These are phyloP conservation scores for Maudiozyma serrabonitensis DNA, from an alignment of 805 yeast species.

Conservation along the genomic window DNA sequence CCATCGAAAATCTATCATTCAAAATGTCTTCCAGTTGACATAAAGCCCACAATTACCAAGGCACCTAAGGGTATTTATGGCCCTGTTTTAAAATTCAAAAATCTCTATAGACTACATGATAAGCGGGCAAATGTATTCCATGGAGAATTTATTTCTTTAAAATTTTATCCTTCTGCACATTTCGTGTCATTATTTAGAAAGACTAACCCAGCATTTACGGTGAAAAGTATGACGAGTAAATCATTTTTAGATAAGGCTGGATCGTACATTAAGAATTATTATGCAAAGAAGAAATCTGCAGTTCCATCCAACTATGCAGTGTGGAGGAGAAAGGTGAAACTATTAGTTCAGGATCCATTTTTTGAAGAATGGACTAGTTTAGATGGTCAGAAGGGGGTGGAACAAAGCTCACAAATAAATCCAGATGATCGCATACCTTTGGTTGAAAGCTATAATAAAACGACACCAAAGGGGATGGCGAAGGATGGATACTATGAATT, in stretches of 20 bases:
- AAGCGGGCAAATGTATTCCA: slow-evolving; percentile 14
- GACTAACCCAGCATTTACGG: slow-evolving; percentile 22
- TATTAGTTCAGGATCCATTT: slow-evolving; percentile 10
- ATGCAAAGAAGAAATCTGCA: slow-evolving; percentile 5
- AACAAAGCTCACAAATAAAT: slow-evolving; percentile 1
- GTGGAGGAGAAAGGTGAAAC: slow-evolving; percentile 15
- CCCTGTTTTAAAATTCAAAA: slow-evolving; percentile 3
- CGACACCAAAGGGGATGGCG: slow-evolving; percentile 13
- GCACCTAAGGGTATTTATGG: slow-evolving; percentile 5
- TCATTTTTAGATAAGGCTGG: slow-evolving; percentile 1
- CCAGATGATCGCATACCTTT: not conserved
- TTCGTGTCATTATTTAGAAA: slow-evolving; percentile 23
- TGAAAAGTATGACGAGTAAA: slow-evolving; percentile 3
- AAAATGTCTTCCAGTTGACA: slow-evolving; percentile 1
- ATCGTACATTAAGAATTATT: slow-evolving; percentile 1
- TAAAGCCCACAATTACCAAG: not conserved
- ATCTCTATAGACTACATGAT: slow-evolving; percentile 5
- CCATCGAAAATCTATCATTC: not conserved
- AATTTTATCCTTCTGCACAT: slow-evolving; percentile 24
- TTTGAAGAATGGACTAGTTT: slow-evolving; percentile 19
- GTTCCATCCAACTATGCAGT: slow-evolving; percentile 21
- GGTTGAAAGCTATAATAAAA: not conserved
- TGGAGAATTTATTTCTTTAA: slow-evolving; percentile 16
- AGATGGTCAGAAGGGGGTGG: slow-evolving; percentile 14
- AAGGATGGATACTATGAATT: slow-evolving; percentile 27